phyloP scores from a whole-genome alignment of 148 eudicot genomes.

The Drosera capensis region DNA sequence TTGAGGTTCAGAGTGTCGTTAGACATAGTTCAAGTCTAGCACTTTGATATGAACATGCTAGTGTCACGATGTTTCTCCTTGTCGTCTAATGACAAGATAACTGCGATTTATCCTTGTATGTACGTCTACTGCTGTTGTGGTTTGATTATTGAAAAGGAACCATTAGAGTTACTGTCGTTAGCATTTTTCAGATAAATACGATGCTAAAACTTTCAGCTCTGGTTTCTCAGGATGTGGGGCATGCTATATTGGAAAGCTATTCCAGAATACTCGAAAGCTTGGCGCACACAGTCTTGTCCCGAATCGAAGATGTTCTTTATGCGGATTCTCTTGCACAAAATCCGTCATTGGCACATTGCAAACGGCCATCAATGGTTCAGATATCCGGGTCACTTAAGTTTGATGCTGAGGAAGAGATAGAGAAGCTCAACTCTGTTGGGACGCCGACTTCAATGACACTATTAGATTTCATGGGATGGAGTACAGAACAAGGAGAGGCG shows the following conservation, averaged over 20 bases:
- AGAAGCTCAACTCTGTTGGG: conserved; percentile 27
- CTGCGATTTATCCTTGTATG: too few relatives aligned
- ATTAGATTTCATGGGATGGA: conserved; percentile 71
- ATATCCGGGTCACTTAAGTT: conserved; percentile 15
- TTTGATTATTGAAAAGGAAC: too few relatives aligned
- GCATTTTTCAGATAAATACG: neutral
- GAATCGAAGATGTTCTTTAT: conserved; percentile 63
- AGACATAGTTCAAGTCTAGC: too few relatives aligned
- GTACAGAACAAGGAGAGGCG: conserved; percentile 18
- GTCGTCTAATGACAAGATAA: too few relatives aligned
- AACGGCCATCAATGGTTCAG: conserved; percentile 5
- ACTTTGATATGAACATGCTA: too few relatives aligned
- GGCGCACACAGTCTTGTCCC: conserved; percentile 54
- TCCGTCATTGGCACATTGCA: conserved; percentile 27
- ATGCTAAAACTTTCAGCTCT: neutral
- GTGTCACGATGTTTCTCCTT: too few relatives aligned
- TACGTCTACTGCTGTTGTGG: too few relatives aligned
- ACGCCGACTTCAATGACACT: conserved; percentile 59
- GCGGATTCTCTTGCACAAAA: conserved; percentile 41
- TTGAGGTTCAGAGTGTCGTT: neutral
- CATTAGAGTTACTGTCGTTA: too few relatives aligned
- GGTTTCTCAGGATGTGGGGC: conserved; percentile 49
- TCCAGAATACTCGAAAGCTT: conserved; percentile 71
- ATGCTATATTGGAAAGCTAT: conserved; percentile 62
- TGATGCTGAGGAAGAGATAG: conserved; percentile 40